Conservation (phyloP, 1,139 yeast species). For the Entelexis paramagnoliae region DNA sequence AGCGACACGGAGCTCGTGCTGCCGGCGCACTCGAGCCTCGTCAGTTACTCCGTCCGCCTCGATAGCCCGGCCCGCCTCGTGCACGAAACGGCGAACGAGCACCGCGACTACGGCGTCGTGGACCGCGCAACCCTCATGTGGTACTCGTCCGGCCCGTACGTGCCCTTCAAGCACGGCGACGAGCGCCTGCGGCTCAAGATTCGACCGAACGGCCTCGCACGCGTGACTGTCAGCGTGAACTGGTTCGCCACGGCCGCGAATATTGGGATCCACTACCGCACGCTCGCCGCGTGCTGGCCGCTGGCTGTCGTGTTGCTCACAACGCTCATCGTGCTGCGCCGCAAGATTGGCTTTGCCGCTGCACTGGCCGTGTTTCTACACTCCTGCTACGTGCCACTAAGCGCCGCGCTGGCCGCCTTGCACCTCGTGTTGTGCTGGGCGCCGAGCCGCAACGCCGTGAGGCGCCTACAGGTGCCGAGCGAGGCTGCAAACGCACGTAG, state of each 20-base stretch:
- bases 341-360: background rate
- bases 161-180: slow-evolving; percentile 40
- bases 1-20: slow-evolving; percentile 15
- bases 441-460: slow-evolving; percentile 20
- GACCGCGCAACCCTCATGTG: slow-evolving; percentile 33
- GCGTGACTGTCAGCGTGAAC: slow-evolving; percentile 28
- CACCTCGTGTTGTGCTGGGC: slow-evolving; percentile 24
- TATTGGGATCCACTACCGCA: slow-evolving; percentile 31
- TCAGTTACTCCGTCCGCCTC: slow-evolving; percentile 16
- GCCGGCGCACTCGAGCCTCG: slow-evolving; percentile 21
- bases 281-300: slow-evolving; percentile 30
- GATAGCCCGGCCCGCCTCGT: slow-evolving; percentile 10
- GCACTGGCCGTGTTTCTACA: background rate
- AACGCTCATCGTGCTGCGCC: background rate
- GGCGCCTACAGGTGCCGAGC: slow-evolving; percentile 25
- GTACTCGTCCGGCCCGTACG: slow-evolving; percentile 70
- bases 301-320: slow-evolving; percentile 26
- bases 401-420: slow-evolving; percentile 15
- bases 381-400: slow-evolving; percentile 9
- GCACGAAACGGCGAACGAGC: slow-evolving; percentile 18
- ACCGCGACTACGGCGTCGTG: slow-evolving; percentile 12
- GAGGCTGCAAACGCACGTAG: slow-evolving; percentile 20
- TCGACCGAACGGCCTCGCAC: slow-evolving; percentile 22
- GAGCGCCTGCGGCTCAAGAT: slow-evolving; percentile 30
- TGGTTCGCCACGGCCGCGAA: slow-evolving; percentile 32